Percentiles rank a stretch among this genome's conserved stretches.
phyloP scores from a whole-genome alignment of 1,284 basidiomycete genomes.

The Trametes pubescens region DNA sequence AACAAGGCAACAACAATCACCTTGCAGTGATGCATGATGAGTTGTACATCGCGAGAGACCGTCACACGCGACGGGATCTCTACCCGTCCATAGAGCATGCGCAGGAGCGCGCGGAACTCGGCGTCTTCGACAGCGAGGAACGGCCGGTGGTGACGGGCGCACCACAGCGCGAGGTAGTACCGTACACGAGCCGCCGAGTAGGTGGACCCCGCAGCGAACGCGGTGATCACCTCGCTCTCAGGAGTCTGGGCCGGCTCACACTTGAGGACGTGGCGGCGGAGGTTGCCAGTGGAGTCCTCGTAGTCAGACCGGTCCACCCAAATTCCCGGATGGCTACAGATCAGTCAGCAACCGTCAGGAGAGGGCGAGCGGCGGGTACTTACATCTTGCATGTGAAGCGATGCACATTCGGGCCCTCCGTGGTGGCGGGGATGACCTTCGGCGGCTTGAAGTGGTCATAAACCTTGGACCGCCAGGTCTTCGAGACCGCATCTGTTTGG shows the following conservation, averaged over 20 bases:
- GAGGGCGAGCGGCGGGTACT: too few relatives aligned
- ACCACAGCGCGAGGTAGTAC: neutral
- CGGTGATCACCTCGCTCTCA: neutral
- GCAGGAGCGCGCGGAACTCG: neutral
- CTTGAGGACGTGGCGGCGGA: neutral
- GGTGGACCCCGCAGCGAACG: neutral
- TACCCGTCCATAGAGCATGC: neutral
- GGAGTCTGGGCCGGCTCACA: neutral
- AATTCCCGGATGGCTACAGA: neutral
- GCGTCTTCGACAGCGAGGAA: neutral
- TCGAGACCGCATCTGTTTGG: too few relatives aligned
- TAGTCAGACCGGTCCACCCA: neutral
- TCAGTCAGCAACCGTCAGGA: neutral
- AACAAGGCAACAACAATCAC: neutral
- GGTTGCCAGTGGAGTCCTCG: neutral
- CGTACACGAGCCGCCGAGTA: neutral
- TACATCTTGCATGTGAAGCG: too few relatives aligned
- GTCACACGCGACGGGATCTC: neutral
- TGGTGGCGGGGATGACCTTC: too few relatives aligned
- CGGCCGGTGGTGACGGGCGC: neutral
- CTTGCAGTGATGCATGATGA: neutral
- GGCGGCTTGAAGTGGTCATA: too few relatives aligned
- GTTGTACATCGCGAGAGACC: neutral
- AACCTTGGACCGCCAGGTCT: too few relatives aligned
- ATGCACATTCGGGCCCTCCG: too few relatives aligned